Conservation (phyloP, 257 asterid genomes). For the Salvia miltiorrhiza region DNA sequence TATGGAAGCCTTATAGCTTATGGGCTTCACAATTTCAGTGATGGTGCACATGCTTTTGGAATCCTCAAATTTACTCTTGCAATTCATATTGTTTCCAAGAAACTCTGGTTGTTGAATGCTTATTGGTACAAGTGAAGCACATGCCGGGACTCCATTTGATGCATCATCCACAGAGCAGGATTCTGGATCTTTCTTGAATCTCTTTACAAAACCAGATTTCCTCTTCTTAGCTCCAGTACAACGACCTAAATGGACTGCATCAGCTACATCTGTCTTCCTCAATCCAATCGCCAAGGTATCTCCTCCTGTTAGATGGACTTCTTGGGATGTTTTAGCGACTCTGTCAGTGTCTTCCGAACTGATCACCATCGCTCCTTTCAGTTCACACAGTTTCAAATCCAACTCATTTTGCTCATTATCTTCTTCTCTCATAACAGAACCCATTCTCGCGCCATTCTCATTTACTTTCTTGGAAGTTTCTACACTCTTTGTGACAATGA, state of each 20-base stretch:
- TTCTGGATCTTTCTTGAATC: slow-evolving; percentile 64
- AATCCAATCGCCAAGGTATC: slow-evolving; percentile 35
- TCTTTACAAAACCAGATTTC: slow-evolving; percentile 86
- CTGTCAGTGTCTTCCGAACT: slow-evolving; percentile 27
- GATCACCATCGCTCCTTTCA: slow-evolving; percentile 38
- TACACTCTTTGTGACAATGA: slow-evolving; percentile 19
- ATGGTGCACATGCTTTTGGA: slow-evolving; percentile 51
- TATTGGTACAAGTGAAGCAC: slow-evolving; percentile 29
- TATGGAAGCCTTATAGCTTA: slow-evolving; percentile 52
- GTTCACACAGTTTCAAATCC: slow-evolving; percentile 60
- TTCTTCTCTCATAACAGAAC: slow-evolving; percentile 28
- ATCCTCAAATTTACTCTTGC: slow-evolving; percentile 39
- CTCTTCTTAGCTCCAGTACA: slow-evolving; percentile 77
- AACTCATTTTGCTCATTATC: slow-evolving; percentile 43
- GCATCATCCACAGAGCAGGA: slow-evolving; percentile 30
- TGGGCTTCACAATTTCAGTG: slow-evolving; percentile 68
- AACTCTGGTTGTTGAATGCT: slow-evolving; percentile 33
- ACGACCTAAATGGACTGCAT: slow-evolving; percentile 47
- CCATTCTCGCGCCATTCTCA: slow-evolving; percentile 37
- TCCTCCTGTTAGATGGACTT: slow-evolving; percentile 21
- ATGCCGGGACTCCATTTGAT: slow-evolving; percentile 28
- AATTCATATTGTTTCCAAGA: slow-evolving; percentile 25
- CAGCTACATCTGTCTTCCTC: slow-evolving; percentile 38
- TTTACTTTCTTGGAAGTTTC: slow-evolving; percentile 35
- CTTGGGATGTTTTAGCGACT: slow-evolving; percentile 27